Evolutionary conservation across 805 yeast species (phyloP), one percentile per base, ranked within the genome.

Genomic region (Tetrapisispora namnaoensis): DNA sequence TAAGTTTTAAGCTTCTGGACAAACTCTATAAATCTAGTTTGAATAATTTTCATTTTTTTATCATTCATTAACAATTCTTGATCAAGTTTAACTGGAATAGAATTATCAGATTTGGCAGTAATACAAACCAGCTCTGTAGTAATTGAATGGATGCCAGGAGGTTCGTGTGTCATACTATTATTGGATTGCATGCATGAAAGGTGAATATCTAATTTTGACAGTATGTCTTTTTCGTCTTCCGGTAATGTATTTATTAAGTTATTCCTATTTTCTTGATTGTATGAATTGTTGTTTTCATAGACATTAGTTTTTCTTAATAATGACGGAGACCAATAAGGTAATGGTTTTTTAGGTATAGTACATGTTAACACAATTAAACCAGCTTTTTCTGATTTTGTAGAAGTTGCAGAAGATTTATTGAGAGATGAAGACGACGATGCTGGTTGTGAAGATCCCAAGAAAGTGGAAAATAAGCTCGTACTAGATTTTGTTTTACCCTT

Each of bases 71-170:
- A 52, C 27, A 67, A 46, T 44, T 63, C 67, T 0, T 67, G 52
- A 18, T 70, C 66, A n/a, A 74, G 50, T 46, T 67, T 67, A 17
- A 74, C 57, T 17, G 79, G 78, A 39, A 74, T 70, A 1, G 73
- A 63, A 22, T 60, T 54, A 9, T 57, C 62, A 0, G 74, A 69
- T 39, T 52, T 63, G 6, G 59, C 59, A 30, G 70, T 69, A 11
- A 69, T 57, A n/a, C 61, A 66, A 5, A 69, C 37, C 22, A 71
- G 53, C 24, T 61, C 65, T 1, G 68, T 60, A 0, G 62, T 50
- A 1, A 69, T 55, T 9, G 56, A 45, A 21, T 59, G 60, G 30
- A 68, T 54, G 10, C 57, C 59, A 6, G 72, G 71, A 11, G 70
- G 68, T 5, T 48, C 48, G 28, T 55, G 61, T 2, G 60, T 54